Conservation (phyloP, 192 early-diverging fungal species). For the Backusella macrospora region DNA sequence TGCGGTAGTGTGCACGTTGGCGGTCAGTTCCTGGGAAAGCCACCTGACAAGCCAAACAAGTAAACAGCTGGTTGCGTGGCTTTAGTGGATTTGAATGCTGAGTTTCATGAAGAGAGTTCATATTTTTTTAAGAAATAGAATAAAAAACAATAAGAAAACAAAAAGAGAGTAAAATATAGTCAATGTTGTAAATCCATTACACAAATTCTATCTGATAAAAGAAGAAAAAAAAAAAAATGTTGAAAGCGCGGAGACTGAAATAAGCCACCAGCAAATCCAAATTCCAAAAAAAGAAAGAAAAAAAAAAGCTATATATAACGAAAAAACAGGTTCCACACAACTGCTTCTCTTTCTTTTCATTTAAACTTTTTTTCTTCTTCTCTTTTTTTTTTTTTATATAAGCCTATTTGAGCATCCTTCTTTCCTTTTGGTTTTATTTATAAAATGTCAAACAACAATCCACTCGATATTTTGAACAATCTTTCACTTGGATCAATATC, state of each 20-base stretch:
- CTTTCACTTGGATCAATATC: constrained; percentile 8
- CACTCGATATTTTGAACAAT: neutral
- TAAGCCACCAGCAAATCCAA: neutral
- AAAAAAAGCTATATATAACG: neutral
- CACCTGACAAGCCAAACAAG: constrained; percentile 91
- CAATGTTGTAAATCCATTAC: no score
- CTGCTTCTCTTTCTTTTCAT: neutral
- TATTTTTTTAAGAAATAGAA: neutral
- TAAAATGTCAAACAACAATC: constrained; percentile 1
- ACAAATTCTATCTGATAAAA: neutral
- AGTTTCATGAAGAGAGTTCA: neutral
- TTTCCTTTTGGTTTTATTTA: no score
- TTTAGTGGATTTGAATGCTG: constrained; percentile 20
- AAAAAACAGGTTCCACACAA: neutral
- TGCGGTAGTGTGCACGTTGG: constrained; percentile 92
- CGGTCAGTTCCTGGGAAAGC: constrained; percentile 89
- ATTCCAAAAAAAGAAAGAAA: neutral
- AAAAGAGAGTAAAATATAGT: neutral
- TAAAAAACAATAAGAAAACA: neutral
- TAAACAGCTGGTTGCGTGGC: constrained; percentile 56
- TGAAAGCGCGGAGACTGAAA: constrained; percentile 1
- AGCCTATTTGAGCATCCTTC: no score
- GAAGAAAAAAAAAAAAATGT: neutral
- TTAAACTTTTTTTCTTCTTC: neutral
- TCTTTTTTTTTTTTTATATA: neutral